Evolutionary conservation across 2,329 filamentous ascomycete genomes (phyloP).

Genomic region (Verruconis gallopava): DNA sequence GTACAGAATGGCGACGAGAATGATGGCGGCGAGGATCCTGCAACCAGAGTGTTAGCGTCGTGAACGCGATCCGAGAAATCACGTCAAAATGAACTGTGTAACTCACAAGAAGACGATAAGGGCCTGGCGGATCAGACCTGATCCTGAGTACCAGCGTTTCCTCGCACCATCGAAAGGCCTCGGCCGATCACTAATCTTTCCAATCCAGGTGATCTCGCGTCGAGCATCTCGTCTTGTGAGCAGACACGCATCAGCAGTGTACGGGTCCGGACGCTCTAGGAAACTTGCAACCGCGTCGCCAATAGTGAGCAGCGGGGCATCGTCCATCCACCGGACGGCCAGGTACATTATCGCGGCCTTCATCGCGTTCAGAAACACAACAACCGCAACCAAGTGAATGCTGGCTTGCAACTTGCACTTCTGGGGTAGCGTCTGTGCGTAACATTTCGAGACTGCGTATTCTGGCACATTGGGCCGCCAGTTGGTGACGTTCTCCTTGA

Average conservation of each 20-base stretch:
- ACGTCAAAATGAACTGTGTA: background rate
- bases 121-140: background rate
- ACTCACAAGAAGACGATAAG: background rate
- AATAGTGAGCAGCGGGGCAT: constrained; percentile 14
- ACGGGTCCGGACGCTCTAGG: constrained; percentile 8
- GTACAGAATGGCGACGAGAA: background rate
- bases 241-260: constrained; percentile 10
- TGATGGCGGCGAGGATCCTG: background rate
- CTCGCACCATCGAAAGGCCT: background rate
- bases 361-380: constrained; percentile 14
- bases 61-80: background rate
- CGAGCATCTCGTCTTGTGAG: constrained; percentile 1
- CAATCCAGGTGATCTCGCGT: background rate
- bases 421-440: background rate
- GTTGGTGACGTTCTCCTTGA: background rate
- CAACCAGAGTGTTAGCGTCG: background rate
- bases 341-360: constrained; percentile 13
- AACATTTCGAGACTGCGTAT: background rate
- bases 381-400: constrained; percentile 13
- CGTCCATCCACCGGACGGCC: constrained; percentile 13
- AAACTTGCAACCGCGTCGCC: constrained; percentile 13
- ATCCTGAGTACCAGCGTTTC: background rate
- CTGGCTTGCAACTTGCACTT: constrained; percentile 16
- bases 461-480: background rate
- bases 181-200: background rate